These are phyloP conservation scores for Eucalyptus marginata DNA, from an alignment of 345 rosid species.

Conservation along the genomic window DNA sequence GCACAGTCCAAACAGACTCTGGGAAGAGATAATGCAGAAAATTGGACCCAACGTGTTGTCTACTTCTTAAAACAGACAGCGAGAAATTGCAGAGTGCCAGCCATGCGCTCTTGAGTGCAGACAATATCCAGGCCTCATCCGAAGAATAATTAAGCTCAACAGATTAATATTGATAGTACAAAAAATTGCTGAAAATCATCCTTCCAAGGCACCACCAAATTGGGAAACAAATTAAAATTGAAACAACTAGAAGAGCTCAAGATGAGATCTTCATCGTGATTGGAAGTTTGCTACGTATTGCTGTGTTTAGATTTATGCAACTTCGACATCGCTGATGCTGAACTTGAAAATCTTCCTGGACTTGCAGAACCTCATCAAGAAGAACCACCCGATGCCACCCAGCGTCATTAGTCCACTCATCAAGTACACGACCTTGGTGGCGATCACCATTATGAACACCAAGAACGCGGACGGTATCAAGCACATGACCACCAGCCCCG, in stretches of 20 bases:
- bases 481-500: conserved; percentile 32
- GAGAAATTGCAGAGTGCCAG: not conserved
- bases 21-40: not conserved
- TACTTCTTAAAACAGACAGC: not conserved
- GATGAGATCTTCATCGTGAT: not conserved
- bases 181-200: not conserved
- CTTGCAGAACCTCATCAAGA: conserved; percentile 22
- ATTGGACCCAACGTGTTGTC: not conserved
- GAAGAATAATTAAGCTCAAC: not conserved
- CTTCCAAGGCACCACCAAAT: not conserved
- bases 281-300: not conserved
- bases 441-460: conserved; percentile 27
- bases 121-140: not conserved
- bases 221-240: not conserved
- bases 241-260: not conserved
- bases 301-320: not conserved
- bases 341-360: conserved; percentile 13
- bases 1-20: not conserved
- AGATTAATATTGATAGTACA: not conserved
- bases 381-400: conserved; percentile 35
- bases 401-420: conserved; percentile 40
- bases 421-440: conserved; percentile 21
- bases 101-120: not conserved
- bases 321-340: not conserved
- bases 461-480: conserved; percentile 39